Evolutionary conservation across 306 rosid genomes (phyloP), one percentile per base, ranked within the genome.

Genomic region (Crotalaria pallida): DNA sequence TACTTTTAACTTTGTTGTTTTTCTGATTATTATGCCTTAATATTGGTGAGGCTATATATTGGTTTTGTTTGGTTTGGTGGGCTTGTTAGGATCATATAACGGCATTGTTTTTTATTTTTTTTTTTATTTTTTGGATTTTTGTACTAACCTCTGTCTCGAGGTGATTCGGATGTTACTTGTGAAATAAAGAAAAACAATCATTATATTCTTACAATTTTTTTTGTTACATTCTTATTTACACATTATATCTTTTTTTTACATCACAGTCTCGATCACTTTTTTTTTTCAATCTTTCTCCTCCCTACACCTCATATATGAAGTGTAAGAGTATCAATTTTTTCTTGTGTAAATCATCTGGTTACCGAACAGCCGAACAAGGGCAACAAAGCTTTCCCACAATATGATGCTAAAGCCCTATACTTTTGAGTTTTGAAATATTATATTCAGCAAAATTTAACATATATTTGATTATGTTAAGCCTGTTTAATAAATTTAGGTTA

Each of bases 31-130:
- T 79, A 72, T 74, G 33, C 71, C 68, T 58, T 67, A 74, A 70
- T 77, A 73, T 77, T 79, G 83, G 78, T 67, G 67, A 43, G 62
- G 72, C 62, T 80, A n/a, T n/a, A n/a, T n/a, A 85, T 82, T 78
- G 75, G 65, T 75, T 70, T 80, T 67, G 48, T 55, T 72, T 82
- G 75, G 86, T 75, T 82, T 81, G 88, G 89, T 81, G 83, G 80
- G 69, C 56, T 84, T 84, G 83, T 29, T 69, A 67, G 86, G 84
- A 81, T 79, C 80, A 72, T 63, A 72, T 63, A 71, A n/a, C n/a
- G n/a, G n/a, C n/a, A n/a, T n/a, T n/a, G n/a, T n/a, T n/a, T n/a
- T n/a, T n/a, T n/a, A n/a, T n/a, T n/a, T n/a, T n/a, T n/a, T n/a
- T n/a, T n/a, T 58, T 78, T 65, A 78, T 33, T 78, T 59, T 74